A percentile compares a stretch with the other conserved stretches of the same genome.
Conservation (phyloP, 2,329 filamentous ascomycete species). For the Fusarium concolor region DNA sequence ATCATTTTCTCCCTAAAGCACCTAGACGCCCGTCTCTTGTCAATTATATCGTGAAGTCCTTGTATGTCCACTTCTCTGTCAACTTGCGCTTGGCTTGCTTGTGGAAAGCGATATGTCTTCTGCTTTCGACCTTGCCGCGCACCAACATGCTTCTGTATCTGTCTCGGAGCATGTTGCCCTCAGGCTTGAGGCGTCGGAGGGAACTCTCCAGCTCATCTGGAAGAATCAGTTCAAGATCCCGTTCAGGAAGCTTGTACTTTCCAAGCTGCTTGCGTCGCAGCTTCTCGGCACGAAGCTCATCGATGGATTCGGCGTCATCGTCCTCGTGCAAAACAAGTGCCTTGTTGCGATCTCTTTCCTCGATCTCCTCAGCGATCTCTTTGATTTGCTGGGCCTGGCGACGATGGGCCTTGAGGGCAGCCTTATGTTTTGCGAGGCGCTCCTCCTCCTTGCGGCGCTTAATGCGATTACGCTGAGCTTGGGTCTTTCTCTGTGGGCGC, state of each 20-base stretch:
- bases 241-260: slow-evolving; percentile 78
- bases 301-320: slow-evolving; percentile 60
- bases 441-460: slow-evolving; percentile 92
- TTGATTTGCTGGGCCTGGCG: slow-evolving; percentile 78
- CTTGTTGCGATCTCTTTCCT: slow-evolving; percentile 65
- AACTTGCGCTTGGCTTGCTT: slow-evolving; percentile 84
- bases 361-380: slow-evolving; percentile 73
- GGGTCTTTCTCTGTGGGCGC: slow-evolving; percentile 85
- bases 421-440: slow-evolving; percentile 78
- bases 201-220: slow-evolving; percentile 87
- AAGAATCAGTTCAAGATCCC: slow-evolving; percentile 82
- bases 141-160: slow-evolving; percentile 90
- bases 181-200: slow-evolving; percentile 84
- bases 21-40: slow-evolving; percentile 22
- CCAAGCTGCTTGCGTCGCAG: slow-evolving; percentile 80
- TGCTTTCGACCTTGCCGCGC: slow-evolving; percentile 87
- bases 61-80: slow-evolving; percentile 98
- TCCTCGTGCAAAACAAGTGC: slow-evolving; percentile 55
- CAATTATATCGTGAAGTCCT: slow-evolving; percentile 75
- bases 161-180: slow-evolving; percentile 95
- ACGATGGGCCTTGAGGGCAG: slow-evolving; percentile 77
- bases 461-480: slow-evolving; percentile 85
- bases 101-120: slow-evolving; percentile 80
- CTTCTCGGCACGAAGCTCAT: slow-evolving; percentile 70
- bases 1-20: slow-evolving; percentile 40